Conservation (phyloP, 2,329 filamentous ascomycete species). For the Sporothrix variecibatus region DNA sequence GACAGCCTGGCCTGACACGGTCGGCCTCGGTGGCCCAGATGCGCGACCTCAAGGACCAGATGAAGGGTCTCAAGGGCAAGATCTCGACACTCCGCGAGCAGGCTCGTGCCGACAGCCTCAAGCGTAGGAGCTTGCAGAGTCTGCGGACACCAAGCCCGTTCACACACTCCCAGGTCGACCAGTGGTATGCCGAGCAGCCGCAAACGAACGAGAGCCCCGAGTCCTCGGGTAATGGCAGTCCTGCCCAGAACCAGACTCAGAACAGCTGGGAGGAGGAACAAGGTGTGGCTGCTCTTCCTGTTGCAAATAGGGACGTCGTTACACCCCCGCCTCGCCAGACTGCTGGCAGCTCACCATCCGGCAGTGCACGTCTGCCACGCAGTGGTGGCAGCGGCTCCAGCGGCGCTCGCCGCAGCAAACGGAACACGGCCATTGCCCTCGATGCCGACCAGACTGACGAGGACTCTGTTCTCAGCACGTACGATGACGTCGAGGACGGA, state of each 20-base stretch:
- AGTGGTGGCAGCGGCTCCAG: constrained; percentile 21
- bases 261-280: constrained; percentile 39
- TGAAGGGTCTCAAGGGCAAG: constrained; percentile 81
- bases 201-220: constrained; percentile 25
- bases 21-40: constrained; percentile 74
- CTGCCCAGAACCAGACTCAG: constrained; percentile 26
- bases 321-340: constrained; percentile 18
- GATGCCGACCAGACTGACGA: constrained; percentile 33
- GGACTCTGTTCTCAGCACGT: constrained; percentile 35
- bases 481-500: constrained; percentile 36
- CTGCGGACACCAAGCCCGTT: constrained; percentile 77
- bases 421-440: neutral
- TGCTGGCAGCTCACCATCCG: neutral
- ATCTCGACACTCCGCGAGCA: constrained; percentile 79
- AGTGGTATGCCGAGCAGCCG: constrained; percentile 48
- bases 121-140: constrained; percentile 74
- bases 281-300: neutral
- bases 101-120: constrained; percentile 75
- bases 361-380: constrained; percentile 15
- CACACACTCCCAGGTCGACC: constrained; percentile 65
- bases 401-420: constrained; percentile 10
- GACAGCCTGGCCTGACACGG: constrained; percentile 55
- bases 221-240: constrained; percentile 27
- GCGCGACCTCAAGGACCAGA: constrained; percentile 75
- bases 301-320: neutral